Percentiles rank a stretch among this genome's conserved stretches.
phyloP scores from a whole-genome alignment of 495 filamentous ascomycete genomes.

The Podospora fimiseda region DNA sequence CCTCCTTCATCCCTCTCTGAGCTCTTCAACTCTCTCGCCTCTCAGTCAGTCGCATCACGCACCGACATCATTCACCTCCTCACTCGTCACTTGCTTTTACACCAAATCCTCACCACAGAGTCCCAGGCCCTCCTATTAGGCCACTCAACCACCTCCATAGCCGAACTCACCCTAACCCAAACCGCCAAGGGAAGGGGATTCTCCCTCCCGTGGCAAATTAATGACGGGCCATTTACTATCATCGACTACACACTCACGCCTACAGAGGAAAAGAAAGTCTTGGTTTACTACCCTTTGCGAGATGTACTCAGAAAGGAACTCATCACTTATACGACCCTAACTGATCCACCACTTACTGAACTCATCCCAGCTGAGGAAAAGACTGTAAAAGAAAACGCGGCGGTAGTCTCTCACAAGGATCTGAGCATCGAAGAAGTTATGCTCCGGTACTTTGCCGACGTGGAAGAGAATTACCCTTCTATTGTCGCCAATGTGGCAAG shows the following conservation, averaged over 20 bases:
- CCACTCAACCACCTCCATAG: constrained; percentile 79
- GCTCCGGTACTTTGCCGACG: constrained; percentile 76
- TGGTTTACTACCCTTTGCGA: constrained; percentile 45
- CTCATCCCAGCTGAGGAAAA: constrained; percentile 4
- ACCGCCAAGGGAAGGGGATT: constrained; percentile 87
- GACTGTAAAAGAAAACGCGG: constrained; percentile 22
- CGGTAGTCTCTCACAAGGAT: constrained; percentile 59
- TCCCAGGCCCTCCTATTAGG: constrained; percentile 74
- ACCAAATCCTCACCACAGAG: constrained; percentile 49
- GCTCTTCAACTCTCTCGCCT: constrained; percentile 54
- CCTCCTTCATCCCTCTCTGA: constrained; percentile 38
- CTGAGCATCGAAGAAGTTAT: constrained; percentile 89
- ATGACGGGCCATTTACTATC: constrained; percentile 61
- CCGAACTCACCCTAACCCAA: constrained; percentile 76
- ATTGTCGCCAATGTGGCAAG: constrained; percentile 92
- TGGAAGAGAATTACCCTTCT: constrained; percentile 81
- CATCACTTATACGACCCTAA: constrained; percentile 49
- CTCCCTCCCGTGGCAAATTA: constrained; percentile 70
- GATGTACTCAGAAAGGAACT: constrained; percentile 81
- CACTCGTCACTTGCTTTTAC: constrained; percentile 61
- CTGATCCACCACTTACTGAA: constrained; percentile 21
- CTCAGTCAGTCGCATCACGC: constrained; percentile 66
- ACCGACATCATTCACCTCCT: constrained; percentile 66
- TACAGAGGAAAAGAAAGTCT: not conserved
- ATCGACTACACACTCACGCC: constrained; percentile 34